A percentile compares a stretch with the other conserved stretches of the same genome.
Conservation (phyloP, 2,329 filamentous ascomycete species). For the Aureobasidium subglaciale region DNA sequence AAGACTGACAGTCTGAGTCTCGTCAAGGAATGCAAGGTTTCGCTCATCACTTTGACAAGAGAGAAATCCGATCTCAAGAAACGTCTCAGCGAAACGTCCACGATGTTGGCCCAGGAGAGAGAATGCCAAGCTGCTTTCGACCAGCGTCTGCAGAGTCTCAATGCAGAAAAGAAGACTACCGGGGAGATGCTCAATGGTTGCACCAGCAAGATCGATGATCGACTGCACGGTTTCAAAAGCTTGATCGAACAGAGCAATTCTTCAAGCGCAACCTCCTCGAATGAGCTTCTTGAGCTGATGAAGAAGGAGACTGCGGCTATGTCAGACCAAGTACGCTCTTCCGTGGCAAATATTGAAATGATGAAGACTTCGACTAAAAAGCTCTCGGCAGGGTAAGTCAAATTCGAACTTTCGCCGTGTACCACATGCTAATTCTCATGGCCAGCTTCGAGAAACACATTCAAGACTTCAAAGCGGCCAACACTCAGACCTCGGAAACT, state of each 20-base stretch:
- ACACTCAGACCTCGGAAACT: not conserved
- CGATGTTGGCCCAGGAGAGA: not conserved
- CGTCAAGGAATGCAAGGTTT: not conserved
- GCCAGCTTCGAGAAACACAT: not conserved
- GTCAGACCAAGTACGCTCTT: not conserved
- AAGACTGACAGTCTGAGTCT: not conserved
- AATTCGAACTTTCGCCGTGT: not conserved
- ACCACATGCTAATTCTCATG: not conserved
- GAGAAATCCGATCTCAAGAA: not conserved
- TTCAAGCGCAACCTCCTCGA: not conserved
- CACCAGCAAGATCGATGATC: not conserved
- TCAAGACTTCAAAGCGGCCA: not conserved
- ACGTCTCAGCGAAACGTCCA: not conserved
- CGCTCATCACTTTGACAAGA: not conserved
- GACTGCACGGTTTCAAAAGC: not conserved
- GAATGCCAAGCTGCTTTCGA: not conserved
- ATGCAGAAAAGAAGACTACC: not conserved
- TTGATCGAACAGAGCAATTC: not conserved
- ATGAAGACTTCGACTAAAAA: not conserved
- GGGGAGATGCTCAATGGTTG: not conserved
- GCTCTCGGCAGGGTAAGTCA: not conserved
- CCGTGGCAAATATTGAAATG: not conserved
- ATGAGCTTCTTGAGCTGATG: not conserved
- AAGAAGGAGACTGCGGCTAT: not conserved
- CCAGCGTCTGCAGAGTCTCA: not conserved